Base-by-base conservation (phyloP, 2,329 filamentous ascomycete genomes). In the Pseudocercospora ulei region DNA sequence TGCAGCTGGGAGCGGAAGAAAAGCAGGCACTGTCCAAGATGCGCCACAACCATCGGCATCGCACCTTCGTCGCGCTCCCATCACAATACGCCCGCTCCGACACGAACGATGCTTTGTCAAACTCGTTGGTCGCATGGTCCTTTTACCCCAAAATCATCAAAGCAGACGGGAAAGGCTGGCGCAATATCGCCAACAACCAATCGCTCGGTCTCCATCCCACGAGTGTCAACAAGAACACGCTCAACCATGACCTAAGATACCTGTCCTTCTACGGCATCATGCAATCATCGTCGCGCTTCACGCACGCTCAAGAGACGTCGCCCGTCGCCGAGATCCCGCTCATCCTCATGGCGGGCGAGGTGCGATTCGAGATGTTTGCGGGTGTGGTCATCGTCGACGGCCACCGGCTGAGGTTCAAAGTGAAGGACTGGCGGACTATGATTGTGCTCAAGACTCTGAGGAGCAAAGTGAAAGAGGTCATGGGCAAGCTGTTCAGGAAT, bases 191-290 rank as follows among this genome's bases (percentile, higher is more conserved):
- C 36, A 96, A 94, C 64, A 95, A 92, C 58, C 88, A 96, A 61
- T 73, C 75, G 28, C 86, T 98, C 51, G 85, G 78, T 41, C 67
- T 98, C 12, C 85, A 93, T 51, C 82, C 86, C 1, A 82, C 80
- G 0, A 93, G 85, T 1, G 83, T 98, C 49, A 96, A 96, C 61
- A 86, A 86, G 56, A 68, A 68, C 43, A 66, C 69, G 30, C 41
- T 54, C 9, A 35, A 49, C 4, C 35, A 50, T 1, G 52, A 55
- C 1, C 66, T 86, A 24, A 80, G 78, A 55, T 96, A 84, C 77
- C 66, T 98, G 28, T 90, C 83, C 0, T 98, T 94, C 61, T 96
- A 96, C 64, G 82, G 93, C 59, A 94, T 96, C 48, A 93, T 96
- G 84, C 87, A 95, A 61, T 81, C 82, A 2, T 86, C 68, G 65